Conservation (phyloP, 768 basidiomycete genomes). For the Hysterangium stoloniferum region DNA sequence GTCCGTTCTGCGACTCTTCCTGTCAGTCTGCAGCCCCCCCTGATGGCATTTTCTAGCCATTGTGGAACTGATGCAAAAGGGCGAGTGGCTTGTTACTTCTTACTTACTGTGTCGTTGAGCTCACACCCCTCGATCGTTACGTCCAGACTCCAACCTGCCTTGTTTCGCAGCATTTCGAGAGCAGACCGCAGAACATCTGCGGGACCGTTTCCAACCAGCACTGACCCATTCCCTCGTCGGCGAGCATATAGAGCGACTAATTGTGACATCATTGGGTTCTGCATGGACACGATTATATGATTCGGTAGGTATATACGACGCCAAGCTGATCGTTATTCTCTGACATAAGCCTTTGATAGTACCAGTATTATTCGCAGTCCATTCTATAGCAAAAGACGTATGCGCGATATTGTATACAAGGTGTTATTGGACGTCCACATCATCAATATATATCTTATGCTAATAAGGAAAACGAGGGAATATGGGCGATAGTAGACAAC, state of each 20-base stretch:
- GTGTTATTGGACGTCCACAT: too few species aligned
- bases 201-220: conserved; percentile 90
- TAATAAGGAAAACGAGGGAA: not conserved
- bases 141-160: conserved; percentile 74
- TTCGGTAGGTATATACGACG: conserved; percentile 47
- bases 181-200: conserved; percentile 78
- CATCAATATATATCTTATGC: not conserved
- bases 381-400: conserved; percentile 62
- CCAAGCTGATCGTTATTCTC: not conserved
- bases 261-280: conserved; percentile 85
- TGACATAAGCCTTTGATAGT: conserved; percentile 36
- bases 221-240: conserved; percentile 79
- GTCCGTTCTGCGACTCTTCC: conserved; percentile 20
- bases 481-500: not conserved
- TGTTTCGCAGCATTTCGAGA: conserved; percentile 90
- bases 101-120: conserved; percentile 11
- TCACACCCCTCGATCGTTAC: too few species aligned
- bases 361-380: conserved; percentile 91
- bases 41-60: conserved; percentile 43
- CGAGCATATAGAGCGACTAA: conserved; percentile 83
- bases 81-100: conserved; percentile 29
- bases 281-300: conserved; percentile 96
- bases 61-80: conserved; percentile 98
- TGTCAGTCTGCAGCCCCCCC: conserved; percentile 10
- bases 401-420: too few species aligned